Conservation (phyloP, 1,284 basidiomycete species). For the Ustilago hordei region DNA sequence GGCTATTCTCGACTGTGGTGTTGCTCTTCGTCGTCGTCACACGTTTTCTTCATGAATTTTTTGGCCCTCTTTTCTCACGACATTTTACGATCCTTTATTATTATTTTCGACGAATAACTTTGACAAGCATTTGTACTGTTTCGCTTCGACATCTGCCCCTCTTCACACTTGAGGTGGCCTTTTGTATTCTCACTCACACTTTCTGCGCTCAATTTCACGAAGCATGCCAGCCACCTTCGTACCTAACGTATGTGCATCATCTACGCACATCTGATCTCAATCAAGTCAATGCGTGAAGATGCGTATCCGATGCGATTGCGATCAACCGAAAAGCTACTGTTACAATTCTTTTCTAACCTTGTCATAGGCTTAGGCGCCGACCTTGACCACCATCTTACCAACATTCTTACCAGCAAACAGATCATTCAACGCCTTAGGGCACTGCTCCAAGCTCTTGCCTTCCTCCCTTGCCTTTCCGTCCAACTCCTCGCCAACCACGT, state of each 20-base stretch:
- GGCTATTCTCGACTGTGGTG: too few relatives aligned
- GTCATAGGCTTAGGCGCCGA: constrained; percentile 24
- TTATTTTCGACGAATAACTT: background rate
- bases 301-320: constrained; percentile 7
- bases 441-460: constrained; percentile 34
- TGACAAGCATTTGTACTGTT: background rate
- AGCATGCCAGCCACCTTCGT: background rate
- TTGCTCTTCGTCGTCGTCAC: background rate
- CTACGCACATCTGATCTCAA: background rate
- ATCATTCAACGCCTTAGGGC: constrained; percentile 50
- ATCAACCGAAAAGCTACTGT: background rate
- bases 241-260: background rate
- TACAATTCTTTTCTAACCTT: background rate
- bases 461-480: constrained; percentile 23
- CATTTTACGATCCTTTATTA: background rate
- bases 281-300: background rate
- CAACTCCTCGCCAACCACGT: constrained; percentile 49
- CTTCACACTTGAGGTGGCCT: background rate
- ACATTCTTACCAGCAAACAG: constrained; percentile 59
- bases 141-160: constrained; percentile 2
- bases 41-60: background rate
- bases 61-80: background rate
- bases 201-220: background rate
- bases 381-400: constrained; percentile 58
- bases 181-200: constrained; percentile 4